Conservation (phyloP, 495 filamentous ascomycete species). For the Baudoinia panamericana region DNA sequence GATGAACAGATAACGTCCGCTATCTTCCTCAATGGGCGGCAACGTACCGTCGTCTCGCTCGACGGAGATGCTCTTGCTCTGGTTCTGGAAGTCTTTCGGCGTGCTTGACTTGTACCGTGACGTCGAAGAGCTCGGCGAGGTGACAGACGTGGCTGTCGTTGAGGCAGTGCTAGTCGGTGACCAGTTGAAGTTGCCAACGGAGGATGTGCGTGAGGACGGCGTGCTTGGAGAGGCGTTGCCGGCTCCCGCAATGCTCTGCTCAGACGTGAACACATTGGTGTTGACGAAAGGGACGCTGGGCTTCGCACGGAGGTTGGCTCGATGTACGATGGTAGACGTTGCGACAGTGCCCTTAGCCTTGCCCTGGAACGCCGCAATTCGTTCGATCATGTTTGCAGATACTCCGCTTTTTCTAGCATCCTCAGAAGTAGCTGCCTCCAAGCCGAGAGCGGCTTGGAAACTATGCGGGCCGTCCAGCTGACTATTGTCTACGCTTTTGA, state of each 20-base stretch:
- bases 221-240: slow-evolving; percentile 11
- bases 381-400: slow-evolving; percentile 13
- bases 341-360: slow-evolving; percentile 13
- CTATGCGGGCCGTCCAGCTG: slow-evolving; percentile 13
- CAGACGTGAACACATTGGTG: slow-evolving; percentile 2
- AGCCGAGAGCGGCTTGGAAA: neutral
- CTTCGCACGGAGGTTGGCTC: slow-evolving; percentile 7
- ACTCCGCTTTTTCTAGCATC: slow-evolving; percentile 6
- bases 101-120: slow-evolving; percentile 10
- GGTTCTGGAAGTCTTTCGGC: slow-evolving; percentile 15
- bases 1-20: slow-evolving; percentile 21
- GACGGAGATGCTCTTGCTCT: slow-evolving; percentile 15
- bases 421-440: neutral
- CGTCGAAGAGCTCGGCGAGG: slow-evolving; percentile 12
- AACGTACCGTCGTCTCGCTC: slow-evolving; percentile 31
- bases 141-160: slow-evolving; percentile 15
- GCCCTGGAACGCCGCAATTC: slow-evolving; percentile 8
- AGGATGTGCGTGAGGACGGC: slow-evolving; percentile 1
- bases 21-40: slow-evolving; percentile 28
- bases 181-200: slow-evolving; percentile 4
- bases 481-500: slow-evolving; percentile 6
- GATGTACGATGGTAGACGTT: slow-evolving; percentile 15
- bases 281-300: slow-evolving; percentile 13
- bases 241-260: neutral
- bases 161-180: slow-evolving; percentile 17